These are phyloP conservation scores for Xylaria sp. DNA, from an alignment of 2,329 filamentous ascomycete species.

Conservation along the genomic window DNA sequence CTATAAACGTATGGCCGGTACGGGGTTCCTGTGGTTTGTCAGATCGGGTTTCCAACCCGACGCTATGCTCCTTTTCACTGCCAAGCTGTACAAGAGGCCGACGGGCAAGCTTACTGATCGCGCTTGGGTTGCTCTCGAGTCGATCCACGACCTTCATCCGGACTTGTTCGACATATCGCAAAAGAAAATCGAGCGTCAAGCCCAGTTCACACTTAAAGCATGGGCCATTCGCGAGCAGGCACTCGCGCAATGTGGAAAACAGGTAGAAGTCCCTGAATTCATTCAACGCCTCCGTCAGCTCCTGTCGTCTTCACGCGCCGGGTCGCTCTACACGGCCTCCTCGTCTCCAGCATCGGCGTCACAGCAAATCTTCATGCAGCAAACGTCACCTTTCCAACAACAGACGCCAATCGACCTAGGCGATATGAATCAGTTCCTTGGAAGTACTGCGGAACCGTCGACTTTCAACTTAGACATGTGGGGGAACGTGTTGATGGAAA, in stretches of 20 bases:
- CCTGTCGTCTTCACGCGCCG: conserved; percentile 17
- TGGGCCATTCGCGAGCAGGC: conserved; percentile 37
- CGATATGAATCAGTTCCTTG: conserved; percentile 30
- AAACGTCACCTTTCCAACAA: conserved; percentile 25
- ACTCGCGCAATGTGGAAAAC: conserved; percentile 25
- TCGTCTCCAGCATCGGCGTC: conserved; percentile 15
- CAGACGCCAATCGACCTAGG: conserved; percentile 23
- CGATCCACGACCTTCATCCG: conserved; percentile 26
- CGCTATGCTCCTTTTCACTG: conserved; percentile 32
- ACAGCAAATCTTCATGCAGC: conserved; percentile 26
- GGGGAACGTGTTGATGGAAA: conserved; percentile 34
- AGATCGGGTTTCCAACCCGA: conserved; percentile 32
- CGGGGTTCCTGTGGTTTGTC: conserved; percentile 39
- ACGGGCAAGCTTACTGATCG: conserved; percentile 33
- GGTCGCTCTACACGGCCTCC: conserved; percentile 14
- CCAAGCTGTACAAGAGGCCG: conserved; percentile 33
- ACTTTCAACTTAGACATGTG: conserved; percentile 37
- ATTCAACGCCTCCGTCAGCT: conserved; percentile 34
- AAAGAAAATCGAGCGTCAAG: conserved; percentile 30
- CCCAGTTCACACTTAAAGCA: conserved; percentile 37
- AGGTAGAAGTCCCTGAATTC: conserved; percentile 33
- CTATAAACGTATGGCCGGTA: conserved; percentile 22
- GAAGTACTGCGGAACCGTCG: not conserved
- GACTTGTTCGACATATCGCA: conserved; percentile 36
- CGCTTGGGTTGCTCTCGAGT: conserved; percentile 34